Conservation (phyloP, 2,329 filamentous ascomycete genomes). For the Aspergillus glaucus region DNA sequence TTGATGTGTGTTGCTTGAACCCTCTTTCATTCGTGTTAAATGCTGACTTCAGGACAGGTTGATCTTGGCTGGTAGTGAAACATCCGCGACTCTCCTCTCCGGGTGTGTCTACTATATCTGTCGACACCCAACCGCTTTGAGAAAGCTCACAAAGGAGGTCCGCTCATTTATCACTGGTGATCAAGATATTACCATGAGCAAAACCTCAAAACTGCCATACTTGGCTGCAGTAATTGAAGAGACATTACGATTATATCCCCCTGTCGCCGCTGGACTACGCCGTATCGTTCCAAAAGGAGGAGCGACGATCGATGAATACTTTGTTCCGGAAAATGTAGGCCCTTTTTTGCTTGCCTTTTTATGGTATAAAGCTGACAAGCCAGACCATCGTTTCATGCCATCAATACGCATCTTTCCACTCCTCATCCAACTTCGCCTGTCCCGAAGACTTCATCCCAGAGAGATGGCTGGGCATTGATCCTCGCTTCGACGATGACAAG, state of each 20-base stretch:
- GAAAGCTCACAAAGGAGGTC: slow-evolving; percentile 17
- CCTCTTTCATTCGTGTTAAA: background rate
- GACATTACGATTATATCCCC: slow-evolving; percentile 38
- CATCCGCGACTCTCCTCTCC: slow-evolving; percentile 35
- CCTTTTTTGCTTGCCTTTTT: background rate
- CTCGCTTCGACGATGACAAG: slow-evolving; percentile 22
- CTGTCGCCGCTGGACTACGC: slow-evolving; percentile 14
- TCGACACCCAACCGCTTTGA: slow-evolving; percentile 11
- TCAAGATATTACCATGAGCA: slow-evolving; percentile 26
- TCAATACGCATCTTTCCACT: slow-evolving; percentile 4
- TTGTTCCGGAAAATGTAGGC: slow-evolving; percentile 24
- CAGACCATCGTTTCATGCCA: slow-evolving; percentile 5
- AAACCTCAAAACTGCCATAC: slow-evolving; percentile 27
- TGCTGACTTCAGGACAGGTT: slow-evolving; percentile 17
- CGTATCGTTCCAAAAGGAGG: slow-evolving; percentile 25
- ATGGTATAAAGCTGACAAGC: background rate
- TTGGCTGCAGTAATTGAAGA: slow-evolving; percentile 42
- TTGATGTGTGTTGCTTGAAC: slow-evolving; percentile 13
- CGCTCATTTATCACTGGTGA: slow-evolving; percentile 16
- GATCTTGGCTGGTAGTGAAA: slow-evolving; percentile 34
- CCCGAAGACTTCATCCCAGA: slow-evolving; percentile 17
- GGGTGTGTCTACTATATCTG: slow-evolving; percentile 29
- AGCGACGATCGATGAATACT: slow-evolving; percentile 26
- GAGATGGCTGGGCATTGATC: slow-evolving; percentile 18
- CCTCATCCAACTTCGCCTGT: slow-evolving; percentile 4